Evolutionary conservation across 306 rosid species (phyloP).

Genomic region (Urtica urens): DNA sequence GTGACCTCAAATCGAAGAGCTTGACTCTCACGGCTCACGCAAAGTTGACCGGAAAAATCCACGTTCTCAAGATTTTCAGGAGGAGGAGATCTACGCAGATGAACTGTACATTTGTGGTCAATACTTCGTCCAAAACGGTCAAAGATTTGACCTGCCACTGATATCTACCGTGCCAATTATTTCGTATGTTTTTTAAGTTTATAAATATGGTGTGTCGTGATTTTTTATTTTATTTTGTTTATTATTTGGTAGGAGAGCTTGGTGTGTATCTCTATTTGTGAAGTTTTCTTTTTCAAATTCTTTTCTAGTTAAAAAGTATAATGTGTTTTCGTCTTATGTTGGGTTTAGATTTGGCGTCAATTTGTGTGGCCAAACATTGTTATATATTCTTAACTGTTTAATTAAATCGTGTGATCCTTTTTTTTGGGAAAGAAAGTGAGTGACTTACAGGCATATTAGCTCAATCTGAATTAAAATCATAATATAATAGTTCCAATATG

Average conservation of each 20-base stretch:
- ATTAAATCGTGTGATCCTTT: no score
- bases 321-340: no score
- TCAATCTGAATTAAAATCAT: no score
- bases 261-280: no score
- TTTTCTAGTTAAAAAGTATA: no score
- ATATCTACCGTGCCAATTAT: not conserved
- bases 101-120: conserved; percentile 19
- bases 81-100: conserved; percentile 22
- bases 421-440: no score
- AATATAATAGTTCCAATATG: no score
- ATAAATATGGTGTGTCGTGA: no score
- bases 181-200: not conserved
- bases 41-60: conserved; percentile 25
- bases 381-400: no score
- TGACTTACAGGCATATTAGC: no score
- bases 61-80: conserved; percentile 19
- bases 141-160: conserved; percentile 21
- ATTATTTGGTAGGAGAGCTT: not conserved
- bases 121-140: conserved; percentile 12
- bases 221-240: not conserved
- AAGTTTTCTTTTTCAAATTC: not conserved
- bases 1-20: conserved; percentile 17
- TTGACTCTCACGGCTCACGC: conserved; percentile 19
- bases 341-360: no score
- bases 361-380: no score